phyloP scores from a whole-genome alignment of 2,329 filamentous ascomycete species.

The Colletotrichum orchidophilum region DNA sequence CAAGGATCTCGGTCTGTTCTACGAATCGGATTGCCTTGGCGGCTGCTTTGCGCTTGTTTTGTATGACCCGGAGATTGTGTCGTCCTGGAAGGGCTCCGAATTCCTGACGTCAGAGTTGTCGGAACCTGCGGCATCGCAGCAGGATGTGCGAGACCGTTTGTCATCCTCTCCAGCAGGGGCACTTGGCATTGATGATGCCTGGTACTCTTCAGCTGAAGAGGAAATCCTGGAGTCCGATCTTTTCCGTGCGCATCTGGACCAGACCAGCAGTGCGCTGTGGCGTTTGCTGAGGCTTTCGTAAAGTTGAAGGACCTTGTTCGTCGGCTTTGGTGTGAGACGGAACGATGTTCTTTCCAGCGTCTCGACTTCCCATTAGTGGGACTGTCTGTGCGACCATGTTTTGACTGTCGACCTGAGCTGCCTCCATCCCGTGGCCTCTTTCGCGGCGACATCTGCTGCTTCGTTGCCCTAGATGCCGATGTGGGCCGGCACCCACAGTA shows the following conservation, averaged over 20 bases:
- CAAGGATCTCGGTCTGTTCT: slow-evolving; percentile 31
- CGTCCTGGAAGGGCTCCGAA: slow-evolving; percentile 16
- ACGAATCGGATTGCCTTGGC: too few species aligned
- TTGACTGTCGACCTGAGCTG: neutral
- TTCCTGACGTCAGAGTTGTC: slow-evolving; percentile 10
- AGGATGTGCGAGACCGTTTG: slow-evolving; percentile 29
- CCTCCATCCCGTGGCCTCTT: neutral
- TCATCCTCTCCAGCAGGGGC: slow-evolving; percentile 24
- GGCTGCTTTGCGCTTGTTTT: too few species aligned
- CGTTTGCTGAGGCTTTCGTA: neutral
- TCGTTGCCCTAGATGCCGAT: neutral
- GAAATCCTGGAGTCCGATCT: slow-evolving; percentile 27
- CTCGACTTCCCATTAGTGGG: neutral
- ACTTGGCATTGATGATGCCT: slow-evolving; percentile 15
- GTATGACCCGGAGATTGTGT: slow-evolving; percentile 20
- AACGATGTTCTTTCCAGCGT: neutral
- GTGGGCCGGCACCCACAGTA: neutral
- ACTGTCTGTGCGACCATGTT: neutral
- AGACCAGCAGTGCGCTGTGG: too few species aligned
- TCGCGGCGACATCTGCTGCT: neutral
- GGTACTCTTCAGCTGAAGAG: slow-evolving; percentile 33
- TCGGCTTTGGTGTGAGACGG: neutral
- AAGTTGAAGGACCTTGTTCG: neutral
- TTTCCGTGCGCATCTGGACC: slow-evolving; percentile 18
- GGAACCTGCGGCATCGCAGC: slow-evolving; percentile 11